Conservation (phyloP, 2,329 filamentous ascomycete genomes). For the Penicillium thymicola region DNA sequence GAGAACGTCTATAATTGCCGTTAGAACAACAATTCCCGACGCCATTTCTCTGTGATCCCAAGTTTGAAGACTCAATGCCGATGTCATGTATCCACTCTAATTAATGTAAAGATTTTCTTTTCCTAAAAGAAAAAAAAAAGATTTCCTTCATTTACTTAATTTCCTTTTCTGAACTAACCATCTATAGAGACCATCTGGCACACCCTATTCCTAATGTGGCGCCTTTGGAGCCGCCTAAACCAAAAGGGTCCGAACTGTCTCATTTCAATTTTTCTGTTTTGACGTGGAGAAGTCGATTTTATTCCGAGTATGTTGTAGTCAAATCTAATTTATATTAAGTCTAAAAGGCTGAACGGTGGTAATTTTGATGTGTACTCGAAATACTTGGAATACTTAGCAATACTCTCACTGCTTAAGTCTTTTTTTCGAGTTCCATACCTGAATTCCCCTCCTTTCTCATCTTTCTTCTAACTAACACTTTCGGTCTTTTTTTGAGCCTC, state of each 20-base stretch:
- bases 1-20: neutral
- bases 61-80: neutral
- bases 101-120: neutral
- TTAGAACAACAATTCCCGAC: neutral
- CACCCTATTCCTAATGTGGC: constrained; percentile 2
- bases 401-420: constrained; percentile 9
- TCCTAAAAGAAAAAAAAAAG: neutral
- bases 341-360: neutral
- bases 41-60: neutral
- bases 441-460: constrained; percentile 20
- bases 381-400: constrained; percentile 8
- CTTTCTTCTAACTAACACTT: constrained; percentile 17
- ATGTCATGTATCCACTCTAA: constrained; percentile 1
- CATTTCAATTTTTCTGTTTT: constrained; percentile 7
- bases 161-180: neutral
- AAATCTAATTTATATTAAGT: constrained; percentile 10
- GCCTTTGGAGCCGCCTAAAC: constrained; percentile 3
- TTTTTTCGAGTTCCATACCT: constrained; percentile 16
- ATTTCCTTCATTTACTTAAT: neutral
- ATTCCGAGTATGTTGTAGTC: constrained; percentile 8
- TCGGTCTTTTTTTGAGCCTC: neutral
- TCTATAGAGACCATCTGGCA: neutral
- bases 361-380: constrained; percentile 13
- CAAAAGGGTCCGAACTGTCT: constrained; percentile 3
- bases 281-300: neutral